phyloP scores from a whole-genome alignment of 768 basidiomycete species.

The Boletellus emodensis region DNA sequence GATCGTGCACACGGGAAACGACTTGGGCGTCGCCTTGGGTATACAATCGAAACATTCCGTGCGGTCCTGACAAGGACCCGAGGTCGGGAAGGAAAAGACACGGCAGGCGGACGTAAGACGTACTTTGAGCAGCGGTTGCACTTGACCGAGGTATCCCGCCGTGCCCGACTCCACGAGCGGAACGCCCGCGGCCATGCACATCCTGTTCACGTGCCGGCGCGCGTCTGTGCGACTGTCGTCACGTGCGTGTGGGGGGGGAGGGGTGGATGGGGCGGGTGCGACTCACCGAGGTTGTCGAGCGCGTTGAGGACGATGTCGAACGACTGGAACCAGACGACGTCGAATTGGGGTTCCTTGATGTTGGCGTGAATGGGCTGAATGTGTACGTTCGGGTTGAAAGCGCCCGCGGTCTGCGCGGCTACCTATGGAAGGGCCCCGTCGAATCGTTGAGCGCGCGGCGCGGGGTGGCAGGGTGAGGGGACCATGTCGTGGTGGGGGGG shows the following conservation, averaged over 20 bases:
- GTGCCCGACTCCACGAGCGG: constrained; percentile 96
- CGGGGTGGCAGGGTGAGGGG: not conserved
- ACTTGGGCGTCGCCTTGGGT: constrained; percentile 89
- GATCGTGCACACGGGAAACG: constrained; percentile 97
- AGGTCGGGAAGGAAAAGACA: too few species aligned
- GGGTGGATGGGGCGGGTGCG: not conserved
- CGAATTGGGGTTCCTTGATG: constrained; percentile 90
- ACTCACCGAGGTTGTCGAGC: constrained; percentile 88
- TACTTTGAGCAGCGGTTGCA: constrained; percentile 89
- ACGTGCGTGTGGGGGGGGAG: not conserved
- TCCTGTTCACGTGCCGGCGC: constrained; percentile 91
- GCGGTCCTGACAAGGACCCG: constrained; percentile 74
- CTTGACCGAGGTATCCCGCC: constrained; percentile 95
- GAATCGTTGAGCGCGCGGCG: not conserved
- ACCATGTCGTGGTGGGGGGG: not conserved
- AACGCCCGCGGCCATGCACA: constrained; percentile 91
- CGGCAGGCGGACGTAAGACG: too few species aligned
- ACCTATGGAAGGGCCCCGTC: constrained; percentile 44
- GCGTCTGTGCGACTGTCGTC: constrained; percentile 57
- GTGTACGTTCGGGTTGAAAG: constrained; percentile 84
- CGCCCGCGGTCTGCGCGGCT: constrained; percentile 75
- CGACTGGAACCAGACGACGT: constrained; percentile 82
- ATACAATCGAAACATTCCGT: constrained; percentile 97
- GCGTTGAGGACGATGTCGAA: constrained; percentile 96
- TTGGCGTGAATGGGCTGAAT: constrained; percentile 92